A percentile compares a stretch with the other conserved stretches of the same genome.
These are phyloP conservation scores for Raphanus hybrid DNA, from an alignment of 441 rosid species.

Conservation along the genomic window DNA sequence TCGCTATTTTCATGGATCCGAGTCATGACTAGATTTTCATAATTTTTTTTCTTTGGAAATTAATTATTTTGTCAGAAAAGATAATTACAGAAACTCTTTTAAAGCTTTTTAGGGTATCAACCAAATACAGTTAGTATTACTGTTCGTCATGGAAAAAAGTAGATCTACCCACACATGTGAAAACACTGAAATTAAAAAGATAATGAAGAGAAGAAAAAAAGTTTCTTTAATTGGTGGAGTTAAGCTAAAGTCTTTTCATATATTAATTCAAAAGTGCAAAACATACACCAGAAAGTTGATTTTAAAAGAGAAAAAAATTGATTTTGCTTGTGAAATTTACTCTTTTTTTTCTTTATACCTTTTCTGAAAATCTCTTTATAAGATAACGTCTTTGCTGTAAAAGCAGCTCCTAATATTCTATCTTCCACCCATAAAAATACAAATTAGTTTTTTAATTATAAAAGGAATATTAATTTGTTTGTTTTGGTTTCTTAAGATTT, in stretches of 20 bases:
- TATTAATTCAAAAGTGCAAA: slow-evolving; percentile 7
- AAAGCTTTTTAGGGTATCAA: slow-evolving; percentile 1
- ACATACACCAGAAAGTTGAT: neutral
- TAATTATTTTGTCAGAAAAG: neutral
- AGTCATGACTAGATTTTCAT: neutral
- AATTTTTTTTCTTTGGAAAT: neutral
- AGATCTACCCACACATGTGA: slow-evolving; percentile 41
- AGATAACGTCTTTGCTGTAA: slow-evolving; percentile 33
- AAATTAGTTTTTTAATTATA: slow-evolving; percentile 3
- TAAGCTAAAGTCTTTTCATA: neutral
- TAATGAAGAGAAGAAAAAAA: neutral
- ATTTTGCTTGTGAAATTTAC: slow-evolving; percentile 32
- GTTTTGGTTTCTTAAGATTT: slow-evolving; percentile 5
- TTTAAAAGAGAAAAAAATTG: slow-evolving; percentile 1
- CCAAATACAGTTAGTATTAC: neutral
- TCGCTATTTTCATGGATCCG: slow-evolving; percentile 18
- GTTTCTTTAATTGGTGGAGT: slow-evolving; percentile 35
- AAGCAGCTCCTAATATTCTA: slow-evolving; percentile 24
- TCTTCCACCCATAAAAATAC: slow-evolving; percentile 28
- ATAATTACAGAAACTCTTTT: neutral
- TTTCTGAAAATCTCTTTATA: neutral
- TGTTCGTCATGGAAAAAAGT: slow-evolving; percentile 36
- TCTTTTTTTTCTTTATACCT: neutral
- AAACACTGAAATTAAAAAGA: slow-evolving; percentile 13
- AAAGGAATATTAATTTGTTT: neutral